Conservation (phyloP, 2,329 filamentous ascomycete genomes). For the Biscogniauxia sp. region DNA sequence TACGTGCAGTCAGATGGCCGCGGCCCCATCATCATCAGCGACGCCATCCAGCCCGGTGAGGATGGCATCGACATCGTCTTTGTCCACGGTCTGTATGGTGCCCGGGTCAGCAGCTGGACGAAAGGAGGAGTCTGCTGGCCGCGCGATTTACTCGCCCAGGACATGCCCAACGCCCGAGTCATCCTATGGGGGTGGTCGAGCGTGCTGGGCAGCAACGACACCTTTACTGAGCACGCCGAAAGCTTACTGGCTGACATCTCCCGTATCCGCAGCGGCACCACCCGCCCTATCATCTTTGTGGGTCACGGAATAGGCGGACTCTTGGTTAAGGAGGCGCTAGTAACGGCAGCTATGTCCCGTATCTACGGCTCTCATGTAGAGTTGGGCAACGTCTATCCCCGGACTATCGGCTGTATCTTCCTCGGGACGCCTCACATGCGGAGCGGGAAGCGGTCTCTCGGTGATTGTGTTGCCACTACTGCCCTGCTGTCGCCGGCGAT, state of each 20-base stretch:
- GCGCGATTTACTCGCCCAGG: slow-evolving; percentile 29
- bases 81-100: slow-evolving; percentile 30
- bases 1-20: slow-evolving; percentile 24
- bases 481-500: slow-evolving; percentile 27
- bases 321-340: slow-evolving; percentile 30
- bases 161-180: slow-evolving; percentile 25
- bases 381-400: slow-evolving; percentile 31
- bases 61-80: slow-evolving; percentile 31
- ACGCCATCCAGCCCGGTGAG: slow-evolving; percentile 22
- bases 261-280: slow-evolving; percentile 23
- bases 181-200: slow-evolving; percentile 31
- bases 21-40: slow-evolving; percentile 26
- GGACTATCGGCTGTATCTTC: slow-evolving; percentile 32
- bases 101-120: slow-evolving; percentile 26
- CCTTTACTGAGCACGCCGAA: slow-evolving; percentile 29
- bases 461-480: slow-evolving; percentile 28
- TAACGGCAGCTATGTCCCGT: slow-evolving; percentile 30
- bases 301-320: slow-evolving; percentile 32
- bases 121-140: slow-evolving; percentile 30
- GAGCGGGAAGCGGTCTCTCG: slow-evolving; percentile 27
- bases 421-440: slow-evolving; percentile 30
- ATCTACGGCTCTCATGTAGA: slow-evolving; percentile 32
- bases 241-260: slow-evolving; percentile 27
- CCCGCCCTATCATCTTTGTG: slow-evolving; percentile 31
- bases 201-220: slow-evolving; percentile 19